Percentiles rank a stretch among this genome's conserved stretches.
Conservation (phyloP, 257 asterid genomes). For the Petunia secreta region DNA sequence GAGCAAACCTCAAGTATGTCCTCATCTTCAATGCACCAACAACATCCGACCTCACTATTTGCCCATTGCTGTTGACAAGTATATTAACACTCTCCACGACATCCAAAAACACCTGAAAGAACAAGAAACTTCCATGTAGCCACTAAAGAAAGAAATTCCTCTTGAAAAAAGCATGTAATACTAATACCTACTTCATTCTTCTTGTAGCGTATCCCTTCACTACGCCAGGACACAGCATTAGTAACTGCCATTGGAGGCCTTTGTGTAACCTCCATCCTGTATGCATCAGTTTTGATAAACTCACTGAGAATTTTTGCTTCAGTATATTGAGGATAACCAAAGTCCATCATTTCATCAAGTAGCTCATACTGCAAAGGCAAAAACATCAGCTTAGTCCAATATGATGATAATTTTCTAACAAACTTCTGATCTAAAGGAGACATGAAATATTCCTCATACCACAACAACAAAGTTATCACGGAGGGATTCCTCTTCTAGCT, state of each 20-base stretch:
- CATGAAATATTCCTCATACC: slow-evolving; percentile 55
- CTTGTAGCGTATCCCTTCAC: slow-evolving; percentile 96
- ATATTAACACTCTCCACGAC: slow-evolving; percentile 99
- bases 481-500: slow-evolving; percentile 96
- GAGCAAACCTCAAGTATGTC: slow-evolving; percentile 86
- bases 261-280: slow-evolving; percentile 96
- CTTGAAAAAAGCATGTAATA: slow-evolving; percentile 12
- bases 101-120: slow-evolving; percentile 92
- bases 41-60: slow-evolving; percentile 94
- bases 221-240: slow-evolving; percentile 99
- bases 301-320: slow-evolving; percentile 99
- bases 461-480: slow-evolving; percentile 99
- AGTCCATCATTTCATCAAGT: slow-evolving; percentile 99
- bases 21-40: slow-evolving; percentile 99
- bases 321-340: slow-evolving; percentile 97
- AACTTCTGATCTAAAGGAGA: slow-evolving; percentile 25
- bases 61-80: slow-evolving; percentile 97
- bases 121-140: slow-evolving; percentile 31
- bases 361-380: slow-evolving; percentile 73
- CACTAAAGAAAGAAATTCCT: slow-evolving; percentile 26
- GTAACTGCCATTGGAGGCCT: slow-evolving; percentile 99
- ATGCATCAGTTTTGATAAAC: slow-evolving; percentile 99
- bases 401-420: neutral
- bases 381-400: slow-evolving; percentile 26
- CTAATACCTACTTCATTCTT: slow-evolving; percentile 83